Evolutionary conservation across 108 stramenopile genomes (phyloP).

Genomic region (Nannochloropsis gaditana): DNA sequence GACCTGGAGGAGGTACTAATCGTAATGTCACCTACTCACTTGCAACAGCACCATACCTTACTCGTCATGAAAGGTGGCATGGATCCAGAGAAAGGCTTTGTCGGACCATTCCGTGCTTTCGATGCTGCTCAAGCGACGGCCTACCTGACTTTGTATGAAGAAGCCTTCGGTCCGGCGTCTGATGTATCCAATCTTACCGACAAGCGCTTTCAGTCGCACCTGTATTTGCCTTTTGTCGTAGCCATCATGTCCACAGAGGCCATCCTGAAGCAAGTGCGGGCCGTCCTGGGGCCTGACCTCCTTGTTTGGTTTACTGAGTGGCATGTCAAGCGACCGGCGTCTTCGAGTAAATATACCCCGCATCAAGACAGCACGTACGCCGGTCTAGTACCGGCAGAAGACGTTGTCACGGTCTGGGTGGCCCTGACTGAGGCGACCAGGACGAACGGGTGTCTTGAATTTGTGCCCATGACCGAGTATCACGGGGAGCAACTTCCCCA

Average conservation of each 20-base stretch:
- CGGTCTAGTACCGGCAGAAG: neutral
- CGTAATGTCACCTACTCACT: no score
- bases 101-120: neutral
- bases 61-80: neutral
- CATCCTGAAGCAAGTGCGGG: neutral
- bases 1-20: no score
- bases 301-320: neutral
- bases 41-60: no score
- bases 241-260: slow-evolving; percentile 10
- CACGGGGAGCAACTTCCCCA: neutral
- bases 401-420: neutral
- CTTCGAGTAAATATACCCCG: neutral
- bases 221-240: slow-evolving; percentile 17
- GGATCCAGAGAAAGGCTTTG: neutral
- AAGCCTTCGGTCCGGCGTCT: neutral
- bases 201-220: neutral
- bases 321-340: neutral
- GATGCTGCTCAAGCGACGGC: neutral
- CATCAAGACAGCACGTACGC: slow-evolving; percentile 2
- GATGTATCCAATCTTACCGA: neutral
- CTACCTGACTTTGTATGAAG: slow-evolving; percentile 7
- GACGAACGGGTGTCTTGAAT: neutral
- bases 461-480: neutral
- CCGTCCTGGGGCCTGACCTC: neutral
- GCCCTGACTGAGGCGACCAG: neutral